phyloP scores from a whole-genome alignment of 306 rosid species.

The Dryas drummondii region DNA sequence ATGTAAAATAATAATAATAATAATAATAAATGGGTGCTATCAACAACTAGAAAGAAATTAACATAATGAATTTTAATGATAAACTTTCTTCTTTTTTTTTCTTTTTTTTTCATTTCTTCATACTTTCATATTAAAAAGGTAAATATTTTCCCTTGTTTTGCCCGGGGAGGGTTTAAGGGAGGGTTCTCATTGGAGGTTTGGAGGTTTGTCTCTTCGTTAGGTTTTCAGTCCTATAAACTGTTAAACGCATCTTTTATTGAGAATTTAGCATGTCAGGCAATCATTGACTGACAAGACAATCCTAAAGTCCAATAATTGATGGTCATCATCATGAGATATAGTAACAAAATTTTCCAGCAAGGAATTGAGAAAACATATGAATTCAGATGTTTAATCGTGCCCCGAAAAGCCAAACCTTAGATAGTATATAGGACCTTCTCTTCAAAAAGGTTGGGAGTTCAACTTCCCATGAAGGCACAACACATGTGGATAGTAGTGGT shows the following conservation, averaged over 20 bases:
- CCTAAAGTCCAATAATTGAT: not conserved
- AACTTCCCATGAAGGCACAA: constrained; percentile 2
- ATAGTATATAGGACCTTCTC: not conserved
- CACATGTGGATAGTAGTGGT: not conserved
- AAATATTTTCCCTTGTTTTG: not conserved
- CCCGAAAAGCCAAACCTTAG: not conserved
- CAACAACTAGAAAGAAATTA: not conserved
- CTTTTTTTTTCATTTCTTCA: not conserved
- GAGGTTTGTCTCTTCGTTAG: not conserved
- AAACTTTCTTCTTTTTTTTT: not conserved
- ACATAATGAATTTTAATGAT: not conserved
- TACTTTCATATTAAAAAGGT: not conserved
- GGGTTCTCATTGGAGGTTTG: not conserved
- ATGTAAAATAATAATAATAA: not conserved
- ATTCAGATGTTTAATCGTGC: too few species aligned
- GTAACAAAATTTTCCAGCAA: not conserved
- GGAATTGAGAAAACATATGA: not conserved
- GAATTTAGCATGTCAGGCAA: not conserved
- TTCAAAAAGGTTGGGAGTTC: not conserved
- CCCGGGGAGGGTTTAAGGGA: not conserved
- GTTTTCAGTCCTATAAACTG: not conserved
- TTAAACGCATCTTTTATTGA: not conserved
- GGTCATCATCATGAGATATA: not conserved
- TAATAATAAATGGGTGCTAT: not conserved
- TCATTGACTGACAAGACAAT: not conserved